Conservation (phyloP, 306 rosid genomes). For the Quercus agrifolia region DNA sequence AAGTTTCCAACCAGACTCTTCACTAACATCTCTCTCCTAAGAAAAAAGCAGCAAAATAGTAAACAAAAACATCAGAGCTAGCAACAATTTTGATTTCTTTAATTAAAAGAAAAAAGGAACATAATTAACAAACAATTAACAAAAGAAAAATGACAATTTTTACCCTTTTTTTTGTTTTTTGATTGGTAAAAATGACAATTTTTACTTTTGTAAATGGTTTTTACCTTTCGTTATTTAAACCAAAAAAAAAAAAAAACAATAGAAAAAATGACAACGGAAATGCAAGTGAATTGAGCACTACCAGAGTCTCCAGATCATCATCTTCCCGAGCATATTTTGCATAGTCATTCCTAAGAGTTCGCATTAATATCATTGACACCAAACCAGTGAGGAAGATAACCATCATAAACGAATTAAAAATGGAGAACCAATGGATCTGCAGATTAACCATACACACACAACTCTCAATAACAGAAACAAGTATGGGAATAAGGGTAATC, state of each 20-base stretch:
- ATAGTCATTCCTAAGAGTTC: constrained; percentile 96
- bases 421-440: constrained; percentile 99
- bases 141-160: not conserved
- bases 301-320: constrained; percentile 95
- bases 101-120: not conserved
- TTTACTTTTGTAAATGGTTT: too few species aligned
- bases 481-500: constrained; percentile 8
- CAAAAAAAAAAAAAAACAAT: not conserved
- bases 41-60: constrained; percentile 17
- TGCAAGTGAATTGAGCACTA: constrained; percentile 31
- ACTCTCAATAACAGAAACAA: constrained; percentile 13
- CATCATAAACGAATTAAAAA: constrained; percentile 99
- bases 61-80: constrained; percentile 18
- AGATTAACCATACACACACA: constrained; percentile 24
- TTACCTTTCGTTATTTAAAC: not conserved
- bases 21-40: constrained; percentile 98
- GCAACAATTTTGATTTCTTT: constrained; percentile 9
- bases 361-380: constrained; percentile 99
- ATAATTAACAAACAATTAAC: not conserved
- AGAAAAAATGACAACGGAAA: not conserved
- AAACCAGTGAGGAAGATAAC: constrained; percentile 98
- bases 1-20: constrained; percentile 99
- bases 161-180: too few species aligned
- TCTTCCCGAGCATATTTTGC: constrained; percentile 99
- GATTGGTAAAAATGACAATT: too few species aligned